Evolutionary conservation across 306 rosid species (phyloP).

Genomic region (Notholithocarpus densiflorus): DNA sequence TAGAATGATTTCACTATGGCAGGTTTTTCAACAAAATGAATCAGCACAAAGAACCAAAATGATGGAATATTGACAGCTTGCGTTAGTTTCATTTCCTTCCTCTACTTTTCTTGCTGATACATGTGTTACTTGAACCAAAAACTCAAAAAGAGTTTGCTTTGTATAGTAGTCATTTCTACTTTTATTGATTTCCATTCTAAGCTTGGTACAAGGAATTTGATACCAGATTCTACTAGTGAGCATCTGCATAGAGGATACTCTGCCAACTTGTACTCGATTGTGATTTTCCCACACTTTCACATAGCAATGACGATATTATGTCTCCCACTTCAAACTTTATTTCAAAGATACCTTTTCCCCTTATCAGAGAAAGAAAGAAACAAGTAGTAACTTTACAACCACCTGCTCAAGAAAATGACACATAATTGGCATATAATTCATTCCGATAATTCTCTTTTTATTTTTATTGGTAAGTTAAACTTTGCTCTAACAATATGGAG

Average conservation of each 20-base stretch:
- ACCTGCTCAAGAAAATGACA: constrained; percentile 41
- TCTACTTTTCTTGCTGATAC: neutral
- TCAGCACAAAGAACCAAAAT: constrained; percentile 22
- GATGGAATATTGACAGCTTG: constrained; percentile 30
- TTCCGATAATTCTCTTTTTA: constrained; percentile 21
- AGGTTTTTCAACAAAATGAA: constrained; percentile 1
- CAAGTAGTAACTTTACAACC: constrained; percentile 37
- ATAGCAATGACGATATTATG: constrained; percentile 21
- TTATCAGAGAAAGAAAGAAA: constrained; percentile 32
- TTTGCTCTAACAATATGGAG: no score
- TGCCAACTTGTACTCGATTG: constrained; percentile 38
- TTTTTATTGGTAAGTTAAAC: no score
- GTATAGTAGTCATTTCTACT: constrained; percentile 9
- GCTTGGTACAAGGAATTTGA: constrained; percentile 36
- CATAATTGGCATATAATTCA: constrained; percentile 2
- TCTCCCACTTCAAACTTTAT: constrained; percentile 36
- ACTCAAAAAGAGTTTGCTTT: neutral
- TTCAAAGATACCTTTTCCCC: constrained; percentile 27
- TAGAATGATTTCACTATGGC: neutral
- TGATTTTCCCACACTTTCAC: constrained; percentile 29
- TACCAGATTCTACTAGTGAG: constrained; percentile 42
- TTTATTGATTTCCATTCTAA: constrained; percentile 26
- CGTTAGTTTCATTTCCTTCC: constrained; percentile 5
- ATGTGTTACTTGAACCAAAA: neutral
- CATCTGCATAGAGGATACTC: constrained; percentile 38